A percentile compares a stretch with the other conserved stretches of the same genome.
Conservation (phyloP, 495 filamentous ascomycete species). For the Hypoxylon perforatum region DNA sequence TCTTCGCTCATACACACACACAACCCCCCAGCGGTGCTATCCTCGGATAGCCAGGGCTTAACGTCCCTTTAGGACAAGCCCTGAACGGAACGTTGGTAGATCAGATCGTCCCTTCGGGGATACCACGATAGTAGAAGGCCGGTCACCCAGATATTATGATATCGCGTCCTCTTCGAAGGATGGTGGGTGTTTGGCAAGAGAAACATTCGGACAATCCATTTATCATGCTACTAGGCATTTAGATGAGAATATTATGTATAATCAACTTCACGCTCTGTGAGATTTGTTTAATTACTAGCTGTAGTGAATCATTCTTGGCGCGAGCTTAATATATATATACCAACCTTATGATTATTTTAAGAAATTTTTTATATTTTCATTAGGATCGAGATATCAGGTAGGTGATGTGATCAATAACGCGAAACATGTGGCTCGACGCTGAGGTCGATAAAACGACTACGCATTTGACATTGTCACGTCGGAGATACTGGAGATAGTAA, state of each 20-base stretch:
- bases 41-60: slow-evolving; percentile 61
- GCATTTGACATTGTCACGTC: no score
- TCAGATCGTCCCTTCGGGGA: slow-evolving; percentile 47
- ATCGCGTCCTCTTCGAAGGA: slow-evolving; percentile 55
- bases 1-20: neutral
- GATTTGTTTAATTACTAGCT: no score
- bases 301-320: no score
- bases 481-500: neutral
- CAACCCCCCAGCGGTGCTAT: slow-evolving; percentile 61
- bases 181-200: slow-evolving; percentile 77
- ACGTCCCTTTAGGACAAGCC: slow-evolving; percentile 59
- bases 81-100: slow-evolving; percentile 73
- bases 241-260: neutral
- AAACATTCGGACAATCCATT: slow-evolving; percentile 69
- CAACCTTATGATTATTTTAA: no score
- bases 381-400: no score
- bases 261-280: no score
- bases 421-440: no score
- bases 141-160: slow-evolving; percentile 60
- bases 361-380: no score
- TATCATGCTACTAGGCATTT: neutral
- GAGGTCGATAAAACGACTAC: no score
- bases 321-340: no score
- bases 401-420: no score
- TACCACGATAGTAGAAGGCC: slow-evolving; percentile 73